Evolutionary conservation across 768 basidiomycete species (phyloP), one percentile per base, ranked within the genome.

Genomic region (Tephrocybe sp.): DNA sequence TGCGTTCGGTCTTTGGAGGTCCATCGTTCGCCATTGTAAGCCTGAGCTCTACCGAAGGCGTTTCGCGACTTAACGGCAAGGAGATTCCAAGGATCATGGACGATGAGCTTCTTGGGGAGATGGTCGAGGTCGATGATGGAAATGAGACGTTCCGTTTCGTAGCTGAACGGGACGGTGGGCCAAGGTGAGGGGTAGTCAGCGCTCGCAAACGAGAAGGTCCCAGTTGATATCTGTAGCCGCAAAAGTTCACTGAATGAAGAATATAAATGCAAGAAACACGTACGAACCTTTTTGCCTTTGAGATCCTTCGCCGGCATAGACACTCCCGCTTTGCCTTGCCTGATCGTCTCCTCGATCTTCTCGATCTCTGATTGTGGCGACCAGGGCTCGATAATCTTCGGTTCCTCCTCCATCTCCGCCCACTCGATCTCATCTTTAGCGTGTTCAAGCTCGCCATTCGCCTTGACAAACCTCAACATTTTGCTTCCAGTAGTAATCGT

Each of bases 1-100:
- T 62, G 64, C 21, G 61, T 51, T 26, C 62, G 54, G 38, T 75
- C 71, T 3, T 61, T 65, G 2, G 64, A 56, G 0, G 37, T 56
- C 69, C 73, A 72, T 26, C 60, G 45, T 4, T 43, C 30, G 1
- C 24, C 26, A 9, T 24, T 25, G 27, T 47, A 39, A 19, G 28
- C 28, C 25, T 21, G 13, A 5, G 15, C 38, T 34, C 25, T 18
- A 16, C 38, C 41, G 16, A 40, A 21, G 5, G 16, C 26, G 40
- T 53, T 46, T 5, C 13, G 9, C 5, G 45, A 44, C 2, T 37
- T 36, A 32, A 64, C 64, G 24, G 49, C 15, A 26, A 76, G 66
- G 8, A 71, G 34, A 44, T 60, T 57, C 54, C 64, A 75, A 0
- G 76, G 75, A 47, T 77, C 76, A 47, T 78, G 76, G 1, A 78